Base-by-base conservation (phyloP, 495 filamentous ascomycete species). In the Lasiosphaeris hirsuta region DNA sequence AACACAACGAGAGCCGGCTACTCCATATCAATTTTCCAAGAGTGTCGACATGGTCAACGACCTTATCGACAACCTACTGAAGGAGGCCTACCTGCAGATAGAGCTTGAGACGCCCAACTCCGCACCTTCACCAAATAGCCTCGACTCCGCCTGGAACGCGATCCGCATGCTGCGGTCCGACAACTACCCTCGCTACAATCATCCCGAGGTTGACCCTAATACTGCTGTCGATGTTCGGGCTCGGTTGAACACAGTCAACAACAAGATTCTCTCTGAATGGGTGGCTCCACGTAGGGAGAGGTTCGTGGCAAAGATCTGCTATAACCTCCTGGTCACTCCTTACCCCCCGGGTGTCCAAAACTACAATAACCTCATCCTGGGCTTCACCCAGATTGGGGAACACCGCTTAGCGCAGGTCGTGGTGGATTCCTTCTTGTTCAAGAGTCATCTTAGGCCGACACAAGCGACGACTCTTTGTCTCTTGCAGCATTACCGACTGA, bases 321-420 rank as follows among this genome's bases (percentile, higher is more conserved):
- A 85, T 63, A 86, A 87, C 67, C 68, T 92, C 3, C 75, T 90
- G 10, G 69, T 80, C 3, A 82, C 77, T 4, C 58, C 70, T 4
- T 68, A 79, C 4, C 78, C 85, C 5, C 87, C 87, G 2, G 78
- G 77, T 50, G 75, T 86, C 13, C 63, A 78, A 35, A 90, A 84
- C 10, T 90, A 85, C 72, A 90, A 90, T 61, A 72, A 77, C 34
- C 73, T 92, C 19, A 78, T 92, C 14, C 61, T 73, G 11, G 74
- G 76, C 30, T 82, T 92, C 43, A 78, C 78, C 38, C 69, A 72
- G 33, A 67, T 84, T 11, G 68, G 75, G 45, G 73, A 77, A 37
- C 67, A 77, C 58, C 65, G 74, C 18, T 69, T 90, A 8, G 77
- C 82, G 7, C 67, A 81, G 35, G 60, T 67, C 17, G 77, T 88